Evolutionary conservation across 2,329 filamentous ascomycete genomes (phyloP), one percentile per base, ranked within the genome.

Genomic region (Sporothrix brasiliensis): DNA sequence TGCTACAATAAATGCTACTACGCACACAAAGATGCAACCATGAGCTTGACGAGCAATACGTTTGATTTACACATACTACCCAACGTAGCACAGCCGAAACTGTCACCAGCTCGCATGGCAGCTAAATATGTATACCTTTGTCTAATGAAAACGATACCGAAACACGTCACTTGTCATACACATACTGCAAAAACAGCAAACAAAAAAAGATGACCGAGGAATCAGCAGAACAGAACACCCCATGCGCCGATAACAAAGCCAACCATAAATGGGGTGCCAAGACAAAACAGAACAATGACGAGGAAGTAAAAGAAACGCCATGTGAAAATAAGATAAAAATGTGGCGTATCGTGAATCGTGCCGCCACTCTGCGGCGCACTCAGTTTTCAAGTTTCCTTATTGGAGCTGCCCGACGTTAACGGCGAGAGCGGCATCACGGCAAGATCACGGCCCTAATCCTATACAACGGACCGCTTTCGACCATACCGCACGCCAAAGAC

Each of bases 131-230:
- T 63, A 6, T 27, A 63, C 11, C 41, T 10, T 16, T 44, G 56
- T 61, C 56, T 44, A 61, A 39, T 44, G n/a, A 50, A 10, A 66
- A 27, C 27, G 27, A 53, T 52, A 66, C 34, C 52, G 21, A 39
- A 24, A 50, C 34, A 52, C 63, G 27, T 66, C 63, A 66, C 30
- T 50, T 56, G 66, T 44, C 66, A 34, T 54, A 68, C 66, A 68
- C 21, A 44, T 30, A 50, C 21, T 63, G 21, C 27, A 69, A 24
- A 54, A 67, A 54, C 54, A 58, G 27, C 27, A 30, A 21, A 6
- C 5, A 30, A 30, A 63, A 53, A 53, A 19, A 39, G 27, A 49
- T 34, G 21, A 34, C 44, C 63, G 16, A n/a, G 52, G 27, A 39
- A 21, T n/a, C 19, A 52, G 24, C 47, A 66, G 24, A n/a, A 11